Conservation (phyloP, 2,329 filamentous ascomycete genomes). For the Epichloe aotearoae region DNA sequence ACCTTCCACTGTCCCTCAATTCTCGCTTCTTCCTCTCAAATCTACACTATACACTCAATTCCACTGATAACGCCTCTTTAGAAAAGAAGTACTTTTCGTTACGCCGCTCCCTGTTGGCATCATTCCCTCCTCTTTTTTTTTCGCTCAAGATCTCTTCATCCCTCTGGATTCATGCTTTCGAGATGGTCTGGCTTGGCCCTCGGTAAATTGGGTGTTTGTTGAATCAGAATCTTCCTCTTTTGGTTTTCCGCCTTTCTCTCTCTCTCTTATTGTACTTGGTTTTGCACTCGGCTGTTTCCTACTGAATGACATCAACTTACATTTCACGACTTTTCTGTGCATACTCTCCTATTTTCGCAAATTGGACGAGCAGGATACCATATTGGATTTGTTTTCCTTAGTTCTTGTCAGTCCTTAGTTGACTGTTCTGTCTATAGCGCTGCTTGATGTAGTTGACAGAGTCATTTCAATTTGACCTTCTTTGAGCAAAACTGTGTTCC, state of each 20-base stretch:
- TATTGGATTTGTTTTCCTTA: slow-evolving; percentile 5
- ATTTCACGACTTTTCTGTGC: slow-evolving; percentile 7
- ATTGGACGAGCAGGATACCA: slow-evolving; percentile 13
- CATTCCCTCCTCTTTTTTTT: background rate
- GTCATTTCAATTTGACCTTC: background rate
- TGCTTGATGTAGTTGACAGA: background rate
- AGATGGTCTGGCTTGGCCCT: background rate
- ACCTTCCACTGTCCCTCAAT: background rate
- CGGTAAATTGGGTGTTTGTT: background rate
- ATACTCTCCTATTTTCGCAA: slow-evolving; percentile 5
- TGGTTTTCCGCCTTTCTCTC: background rate
- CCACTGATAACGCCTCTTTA: too few species aligned
- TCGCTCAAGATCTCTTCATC: background rate
- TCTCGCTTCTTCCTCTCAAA: background rate
- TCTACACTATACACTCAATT: too few species aligned
- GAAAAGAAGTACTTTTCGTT: background rate
- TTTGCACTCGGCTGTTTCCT: background rate
- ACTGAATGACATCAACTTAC: background rate
- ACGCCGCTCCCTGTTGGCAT: background rate
- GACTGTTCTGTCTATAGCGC: background rate
- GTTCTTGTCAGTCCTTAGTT: slow-evolving; percentile 1
- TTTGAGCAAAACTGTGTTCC: background rate
- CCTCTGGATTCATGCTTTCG: too few species aligned
- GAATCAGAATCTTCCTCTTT: too few species aligned
- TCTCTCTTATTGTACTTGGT: background rate